Base-by-base conservation (phyloP, 2,329 filamentous ascomycete genomes). In the Ascochyta viciae-villosae region DNA sequence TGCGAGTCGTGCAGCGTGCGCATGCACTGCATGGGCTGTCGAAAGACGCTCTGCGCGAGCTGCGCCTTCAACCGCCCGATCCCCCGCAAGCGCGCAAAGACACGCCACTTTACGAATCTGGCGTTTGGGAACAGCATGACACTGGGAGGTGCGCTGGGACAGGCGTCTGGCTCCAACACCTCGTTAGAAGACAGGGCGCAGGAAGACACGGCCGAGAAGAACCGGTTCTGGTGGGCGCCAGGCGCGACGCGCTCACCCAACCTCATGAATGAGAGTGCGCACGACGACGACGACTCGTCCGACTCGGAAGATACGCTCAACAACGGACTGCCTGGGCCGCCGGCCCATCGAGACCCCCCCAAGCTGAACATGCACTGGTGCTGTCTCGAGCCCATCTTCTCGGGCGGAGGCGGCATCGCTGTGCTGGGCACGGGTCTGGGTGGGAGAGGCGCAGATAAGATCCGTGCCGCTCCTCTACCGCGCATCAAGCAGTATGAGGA, bases 11-110 rank as follows among this genome's bases (percentile, higher is more conserved):
- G 84, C 69, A 85, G 83, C 54, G 82, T 86, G 15, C 75, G 83
- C 61, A 86, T 86, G 84, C 84, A 86, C 66, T 86, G 84, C 64
- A 81, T 84, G 66, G 84, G 84, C 34, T 86, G 84, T 64, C 78
- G 84, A 45, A 85, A 83, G 73, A 86, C 83, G 1, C 78, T 86
- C 2, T 86, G 84, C 74, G 82, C 82, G 19, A 85, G 82, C 67
- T 86, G 84, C 67, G 83, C 84, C 6, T 85, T 84, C 69, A 83
- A 85, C 62, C 76, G 82, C 15, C 82, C 76, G 65, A 59, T 86
- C 77, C 74, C 76, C 65, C 62, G 77, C 61, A 75, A 78, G 58
- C 67, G 72, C 19, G 62, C 56, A 19, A 76, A 74, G 64, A 74
- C 72, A 45, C 66, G 74, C 34, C 70, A 77, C 71, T 78, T 72